Percentiles rank a stretch among this genome's conserved stretches.
Conservation (phyloP, 306 rosid species). For the Acacia confusa region DNA sequence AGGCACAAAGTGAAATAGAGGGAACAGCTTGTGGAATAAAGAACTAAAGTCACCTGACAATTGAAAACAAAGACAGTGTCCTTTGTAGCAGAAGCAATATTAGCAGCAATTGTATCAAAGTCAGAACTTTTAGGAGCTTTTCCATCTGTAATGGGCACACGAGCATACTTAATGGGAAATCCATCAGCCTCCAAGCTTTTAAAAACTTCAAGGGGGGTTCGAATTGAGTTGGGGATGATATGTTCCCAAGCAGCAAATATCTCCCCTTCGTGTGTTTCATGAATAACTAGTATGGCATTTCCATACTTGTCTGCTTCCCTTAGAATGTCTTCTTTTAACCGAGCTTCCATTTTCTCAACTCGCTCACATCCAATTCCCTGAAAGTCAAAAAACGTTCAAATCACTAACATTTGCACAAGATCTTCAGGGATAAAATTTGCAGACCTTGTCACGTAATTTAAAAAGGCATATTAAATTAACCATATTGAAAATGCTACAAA, state of each 20-base stretch:
- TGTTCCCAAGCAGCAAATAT: constrained; percentile 88
- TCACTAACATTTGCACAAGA: constrained; percentile 22
- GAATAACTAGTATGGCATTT: constrained; percentile 88
- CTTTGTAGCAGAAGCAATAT: constrained; percentile 76
- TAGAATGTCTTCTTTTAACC: constrained; percentile 78
- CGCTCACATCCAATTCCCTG: constrained; percentile 89
- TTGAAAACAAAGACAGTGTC: constrained; percentile 88
- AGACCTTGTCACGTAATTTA: constrained; percentile 7
- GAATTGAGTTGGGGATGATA: constrained; percentile 59
- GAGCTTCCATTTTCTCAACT: constrained; percentile 92
- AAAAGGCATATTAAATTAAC: constrained; percentile 3
- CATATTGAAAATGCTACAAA: constrained; percentile 2
- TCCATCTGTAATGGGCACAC: constrained; percentile 92
- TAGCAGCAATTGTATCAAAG: constrained; percentile 67
- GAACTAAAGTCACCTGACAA: constrained; percentile 67
- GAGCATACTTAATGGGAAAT: constrained; percentile 86
- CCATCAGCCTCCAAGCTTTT: constrained; percentile 71
- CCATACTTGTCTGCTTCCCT: constrained; percentile 79
- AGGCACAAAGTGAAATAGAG: constrained; percentile 10
- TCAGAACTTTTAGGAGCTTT: constrained; percentile 94
- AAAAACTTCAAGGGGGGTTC: constrained; percentile 90
- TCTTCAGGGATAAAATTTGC: constrained; percentile 8
- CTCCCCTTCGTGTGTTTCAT: constrained; percentile 76
- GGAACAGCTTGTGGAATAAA: constrained; percentile 28
- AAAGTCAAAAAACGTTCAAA: constrained; percentile 23